phyloP scores from a whole-genome alignment of 2,329 filamentous ascomycete genomes.

The Fusarium sp. region DNA sequence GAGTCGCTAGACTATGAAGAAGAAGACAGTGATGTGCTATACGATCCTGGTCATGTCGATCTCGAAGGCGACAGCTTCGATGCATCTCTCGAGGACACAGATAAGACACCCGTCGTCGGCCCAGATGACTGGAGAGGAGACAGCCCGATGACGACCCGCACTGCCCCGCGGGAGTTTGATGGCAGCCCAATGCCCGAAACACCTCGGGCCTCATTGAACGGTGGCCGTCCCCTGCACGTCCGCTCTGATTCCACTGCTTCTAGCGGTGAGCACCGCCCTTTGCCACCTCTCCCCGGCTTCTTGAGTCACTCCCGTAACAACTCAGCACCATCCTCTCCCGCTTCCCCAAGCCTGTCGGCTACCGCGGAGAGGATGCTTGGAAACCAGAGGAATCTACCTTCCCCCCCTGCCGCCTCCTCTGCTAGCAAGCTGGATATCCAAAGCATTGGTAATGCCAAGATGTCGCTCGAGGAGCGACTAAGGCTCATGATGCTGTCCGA shows the following conservation, averaged over 20 bases:
- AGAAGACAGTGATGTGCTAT: slow-evolving; percentile 69
- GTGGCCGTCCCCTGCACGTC: slow-evolving; percentile 64
- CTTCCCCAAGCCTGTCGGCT: slow-evolving; percentile 73
- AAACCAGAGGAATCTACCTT: slow-evolving; percentile 75
- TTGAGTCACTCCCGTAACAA: slow-evolving; percentile 51
- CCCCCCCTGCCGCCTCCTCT: slow-evolving; percentile 73
- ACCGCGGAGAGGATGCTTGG: slow-evolving; percentile 77
- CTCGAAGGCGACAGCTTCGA: slow-evolving; percentile 88
- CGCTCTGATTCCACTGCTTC: slow-evolving; percentile 81
- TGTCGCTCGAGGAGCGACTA: slow-evolving; percentile 87
- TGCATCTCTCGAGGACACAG: slow-evolving; percentile 91
- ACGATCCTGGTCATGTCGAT: slow-evolving; percentile 64
- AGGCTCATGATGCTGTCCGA: slow-evolving; percentile 89
- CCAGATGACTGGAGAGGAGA: slow-evolving; percentile 95
- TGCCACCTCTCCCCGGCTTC: slow-evolving; percentile 84
- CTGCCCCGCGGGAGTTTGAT: slow-evolving; percentile 62
- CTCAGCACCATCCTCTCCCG: slow-evolving; percentile 60
- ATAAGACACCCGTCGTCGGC: slow-evolving; percentile 97
- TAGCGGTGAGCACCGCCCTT: slow-evolving; percentile 82
- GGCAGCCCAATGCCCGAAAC: slow-evolving; percentile 74
- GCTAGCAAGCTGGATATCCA: slow-evolving; percentile 82
- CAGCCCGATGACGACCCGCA: slow-evolving; percentile 57
- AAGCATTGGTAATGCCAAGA: slow-evolving; percentile 77
- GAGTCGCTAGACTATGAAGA: slow-evolving; percentile 84
- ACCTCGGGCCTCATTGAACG: slow-evolving; percentile 48